These are phyloP conservation scores for Tetrahymena borealis DNA, from an alignment of 73 alveolate genomes.

Conservation along the genomic window DNA sequence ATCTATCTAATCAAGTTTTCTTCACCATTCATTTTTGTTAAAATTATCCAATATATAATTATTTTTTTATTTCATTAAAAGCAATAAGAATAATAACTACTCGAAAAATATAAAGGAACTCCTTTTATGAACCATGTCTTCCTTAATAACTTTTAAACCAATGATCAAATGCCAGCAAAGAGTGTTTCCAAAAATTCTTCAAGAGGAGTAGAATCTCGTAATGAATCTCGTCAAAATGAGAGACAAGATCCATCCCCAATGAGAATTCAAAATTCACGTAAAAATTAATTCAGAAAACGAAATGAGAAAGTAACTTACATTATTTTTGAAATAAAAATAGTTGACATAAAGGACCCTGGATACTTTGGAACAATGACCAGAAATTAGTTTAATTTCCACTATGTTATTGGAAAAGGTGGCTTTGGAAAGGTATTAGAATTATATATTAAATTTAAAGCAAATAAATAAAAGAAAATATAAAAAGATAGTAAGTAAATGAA, in stretches of 20 bases:
- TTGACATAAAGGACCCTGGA: neutral
- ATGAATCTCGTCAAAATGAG: neutral
- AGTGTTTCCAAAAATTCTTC: neutral
- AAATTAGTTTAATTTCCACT: neutral
- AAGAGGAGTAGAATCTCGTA: neutral
- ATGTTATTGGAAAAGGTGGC: conserved; percentile 44
- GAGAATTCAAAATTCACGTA: neutral
- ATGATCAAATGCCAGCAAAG: neutral
- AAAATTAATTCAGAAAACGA: neutral
- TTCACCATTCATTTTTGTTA: neutral
- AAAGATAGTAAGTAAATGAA: no score
- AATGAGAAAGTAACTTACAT: no score
- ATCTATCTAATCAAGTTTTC: no score
- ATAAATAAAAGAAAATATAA: no score
- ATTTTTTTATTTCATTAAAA: neutral
- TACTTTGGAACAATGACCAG: neutral
- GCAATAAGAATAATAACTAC: neutral
- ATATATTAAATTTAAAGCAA: no score
- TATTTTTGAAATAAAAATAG: no score
- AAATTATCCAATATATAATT: neutral
- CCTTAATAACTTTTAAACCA: neutral
- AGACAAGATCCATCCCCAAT: neutral
- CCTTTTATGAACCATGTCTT: neutral
- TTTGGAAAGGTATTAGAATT: conserved; percentile 21
- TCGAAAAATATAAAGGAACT: neutral